Percentiles rank a stretch among this genome's conserved stretches.
Evolutionary conservation across 805 yeast genomes (phyloP).

Genomic region (Ogataea corticis): DNA sequence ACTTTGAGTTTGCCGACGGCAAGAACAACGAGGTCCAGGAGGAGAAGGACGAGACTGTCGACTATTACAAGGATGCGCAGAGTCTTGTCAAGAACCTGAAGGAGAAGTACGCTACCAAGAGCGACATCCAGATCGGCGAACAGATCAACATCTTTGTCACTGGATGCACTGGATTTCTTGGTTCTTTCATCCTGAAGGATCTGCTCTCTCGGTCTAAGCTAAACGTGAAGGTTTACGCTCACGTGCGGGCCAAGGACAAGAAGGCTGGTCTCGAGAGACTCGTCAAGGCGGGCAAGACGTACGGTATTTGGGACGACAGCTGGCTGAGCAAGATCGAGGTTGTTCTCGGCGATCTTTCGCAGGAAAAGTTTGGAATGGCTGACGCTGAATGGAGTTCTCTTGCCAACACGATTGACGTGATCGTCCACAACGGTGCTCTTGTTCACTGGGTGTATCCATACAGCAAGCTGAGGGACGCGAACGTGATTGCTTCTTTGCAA

Average conservation of each 20-base stretch:
- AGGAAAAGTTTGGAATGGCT: slow-evolving; percentile 68
- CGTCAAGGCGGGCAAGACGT: slow-evolving; percentile 70
- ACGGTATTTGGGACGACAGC: slow-evolving; percentile 73
- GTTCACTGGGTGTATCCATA: slow-evolving; percentile 99
- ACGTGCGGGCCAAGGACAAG: slow-evolving; percentile 80
- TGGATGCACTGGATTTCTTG: slow-evolving; percentile 96
- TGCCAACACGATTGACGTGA: slow-evolving; percentile 65
- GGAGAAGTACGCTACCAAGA: slow-evolving; percentile 46
- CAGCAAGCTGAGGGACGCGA: slow-evolving; percentile 84
- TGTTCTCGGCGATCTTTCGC: slow-evolving; percentile 80
- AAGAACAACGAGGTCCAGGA: slow-evolving; percentile 32
- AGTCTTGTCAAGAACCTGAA: slow-evolving; percentile 45
- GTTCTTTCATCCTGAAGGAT: slow-evolving; percentile 83
- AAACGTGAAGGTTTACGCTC: slow-evolving; percentile 71
- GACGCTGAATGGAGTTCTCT: slow-evolving; percentile 58
- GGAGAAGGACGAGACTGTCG: slow-evolving; percentile 31
- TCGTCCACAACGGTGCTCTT: slow-evolving; percentile 95
- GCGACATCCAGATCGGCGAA: slow-evolving; percentile 21
- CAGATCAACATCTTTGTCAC: slow-evolving; percentile 69
- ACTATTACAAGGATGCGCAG: slow-evolving; percentile 77
- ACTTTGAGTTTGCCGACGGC: slow-evolving; percentile 43
- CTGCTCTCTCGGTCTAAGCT: slow-evolving; percentile 55
- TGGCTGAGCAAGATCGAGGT: slow-evolving; percentile 62
- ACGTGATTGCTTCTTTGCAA: slow-evolving; percentile 84
- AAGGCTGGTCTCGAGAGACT: slow-evolving; percentile 76